phyloP scores from a whole-genome alignment of 164 flowering plant genomes.

The Sedum album region DNA sequence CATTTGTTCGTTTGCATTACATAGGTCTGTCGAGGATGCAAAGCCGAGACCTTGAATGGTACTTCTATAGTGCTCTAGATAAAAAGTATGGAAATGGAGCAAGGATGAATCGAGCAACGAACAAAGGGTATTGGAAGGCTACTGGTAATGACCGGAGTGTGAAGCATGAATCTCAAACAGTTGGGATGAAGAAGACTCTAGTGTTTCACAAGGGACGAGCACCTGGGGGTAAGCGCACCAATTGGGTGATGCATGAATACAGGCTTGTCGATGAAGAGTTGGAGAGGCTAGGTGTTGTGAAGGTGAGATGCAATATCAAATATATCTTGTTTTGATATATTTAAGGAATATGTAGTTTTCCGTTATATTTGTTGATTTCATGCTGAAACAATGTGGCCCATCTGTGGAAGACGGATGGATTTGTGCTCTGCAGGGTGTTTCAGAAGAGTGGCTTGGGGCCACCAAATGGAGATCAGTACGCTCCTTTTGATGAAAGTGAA shows the following conservation, averaged over 20 bases:
- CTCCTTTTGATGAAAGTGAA: constrained; percentile 55
- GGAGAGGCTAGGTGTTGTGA: constrained; percentile 2
- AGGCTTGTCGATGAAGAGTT: constrained; percentile 35
- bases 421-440: constrained; percentile 55
- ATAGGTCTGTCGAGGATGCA: constrained; percentile 29
- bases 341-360: neutral
- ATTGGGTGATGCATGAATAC: constrained; percentile 61
- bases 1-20: neutral
- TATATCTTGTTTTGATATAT: neutral
- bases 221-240: constrained; percentile 44
- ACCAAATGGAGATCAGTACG: constrained; percentile 49
- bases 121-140: constrained; percentile 50
- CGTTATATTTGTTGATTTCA: neutral
- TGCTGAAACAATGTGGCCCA: neutral
- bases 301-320: neutral
- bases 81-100: constrained; percentile 51
- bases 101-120: constrained; percentile 46
- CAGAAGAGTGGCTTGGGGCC: constrained; percentile 56
- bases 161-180: constrained; percentile 17
- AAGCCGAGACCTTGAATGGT: constrained; percentile 47
- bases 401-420: constrained; percentile 36
- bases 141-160: constrained; percentile 47
- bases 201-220: constrained; percentile 53
- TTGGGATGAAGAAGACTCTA: constrained; percentile 51
- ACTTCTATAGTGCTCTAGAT: constrained; percentile 40